These are phyloP conservation scores for Cymbopogon citratus DNA, from an alignment of 176 grass and related monocot genomes.

Conservation along the genomic window DNA sequence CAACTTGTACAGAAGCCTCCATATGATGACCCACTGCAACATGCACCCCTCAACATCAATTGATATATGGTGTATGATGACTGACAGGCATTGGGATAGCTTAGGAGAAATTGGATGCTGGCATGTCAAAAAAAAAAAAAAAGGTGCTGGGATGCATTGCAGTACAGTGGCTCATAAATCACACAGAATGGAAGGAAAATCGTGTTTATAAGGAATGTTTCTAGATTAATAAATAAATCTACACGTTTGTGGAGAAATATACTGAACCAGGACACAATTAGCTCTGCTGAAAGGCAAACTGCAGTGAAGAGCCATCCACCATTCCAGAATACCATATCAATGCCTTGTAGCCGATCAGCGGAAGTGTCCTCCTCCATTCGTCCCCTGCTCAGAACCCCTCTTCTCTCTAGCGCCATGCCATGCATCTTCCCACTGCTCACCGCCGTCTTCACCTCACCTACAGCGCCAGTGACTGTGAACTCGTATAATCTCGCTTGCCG, in stretches of 20 bases:
- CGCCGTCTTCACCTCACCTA: no score
- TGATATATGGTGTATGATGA: neutral
- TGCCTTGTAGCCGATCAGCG: no score
- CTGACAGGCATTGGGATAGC: neutral
- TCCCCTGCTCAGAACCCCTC: no score
- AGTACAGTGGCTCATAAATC: neutral
- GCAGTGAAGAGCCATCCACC: neutral
- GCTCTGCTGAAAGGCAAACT: neutral
- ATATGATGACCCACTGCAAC: neutral
- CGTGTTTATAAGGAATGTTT: neutral
- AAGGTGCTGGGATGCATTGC: neutral
- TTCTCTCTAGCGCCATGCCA: no score
- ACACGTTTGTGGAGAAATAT: neutral
- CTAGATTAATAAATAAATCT: neutral
- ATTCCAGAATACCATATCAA: neutral
- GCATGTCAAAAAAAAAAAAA: no score
- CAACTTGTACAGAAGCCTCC: conserved; percentile 13
- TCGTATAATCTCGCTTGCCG: no score
- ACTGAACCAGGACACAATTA: neutral
- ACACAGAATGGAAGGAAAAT: neutral
- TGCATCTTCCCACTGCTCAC: no score
- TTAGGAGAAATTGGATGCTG: neutral
- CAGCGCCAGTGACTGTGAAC: no score
- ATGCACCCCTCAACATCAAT: neutral
- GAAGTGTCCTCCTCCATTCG: no score